These are phyloP conservation scores for Keqinozyma sinolaborantium DNA, from an alignment of 1,139 yeast species.

Conservation along the genomic window DNA sequence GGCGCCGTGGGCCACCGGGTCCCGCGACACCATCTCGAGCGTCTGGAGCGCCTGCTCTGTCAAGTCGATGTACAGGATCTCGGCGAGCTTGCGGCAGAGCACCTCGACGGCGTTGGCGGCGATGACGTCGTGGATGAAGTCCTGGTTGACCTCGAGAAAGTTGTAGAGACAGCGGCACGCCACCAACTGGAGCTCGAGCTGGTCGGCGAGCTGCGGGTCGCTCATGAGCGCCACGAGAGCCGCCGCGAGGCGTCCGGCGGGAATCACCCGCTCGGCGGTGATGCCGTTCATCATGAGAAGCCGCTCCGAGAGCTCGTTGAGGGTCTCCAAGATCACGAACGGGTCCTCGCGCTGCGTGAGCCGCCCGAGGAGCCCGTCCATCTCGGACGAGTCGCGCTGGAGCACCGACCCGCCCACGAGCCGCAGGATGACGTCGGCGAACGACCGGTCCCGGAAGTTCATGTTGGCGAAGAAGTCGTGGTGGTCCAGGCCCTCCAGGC, in stretches of 20 bases:
- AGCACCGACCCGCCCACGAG: slow-evolving; percentile 28
- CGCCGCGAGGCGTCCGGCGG: slow-evolving; percentile 54
- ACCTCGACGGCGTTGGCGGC: slow-evolving; percentile 65
- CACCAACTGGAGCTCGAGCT: slow-evolving; percentile 74
- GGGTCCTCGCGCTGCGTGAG: slow-evolving; percentile 45
- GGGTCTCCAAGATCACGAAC: slow-evolving; percentile 49
- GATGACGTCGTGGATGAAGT: slow-evolving; percentile 62
- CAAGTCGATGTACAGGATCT: slow-evolving; percentile 80
- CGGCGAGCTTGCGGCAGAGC: slow-evolving; percentile 63
- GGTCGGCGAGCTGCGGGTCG: slow-evolving; percentile 57
- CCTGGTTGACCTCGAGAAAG: slow-evolving; percentile 71
- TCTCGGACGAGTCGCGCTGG: slow-evolving; percentile 24
- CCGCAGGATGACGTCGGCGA: slow-evolving; percentile 35
- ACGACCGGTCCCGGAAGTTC: slow-evolving; percentile 14
- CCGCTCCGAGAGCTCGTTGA: slow-evolving; percentile 61
- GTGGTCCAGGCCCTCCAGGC: slow-evolving; percentile 3
- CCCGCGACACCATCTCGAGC: slow-evolving; percentile 62
- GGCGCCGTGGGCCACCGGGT: slow-evolving; percentile 45
- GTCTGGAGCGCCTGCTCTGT: slow-evolving; percentile 91
- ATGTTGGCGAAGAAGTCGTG: not conserved
- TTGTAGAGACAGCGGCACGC: slow-evolving; percentile 86
- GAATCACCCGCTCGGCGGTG: slow-evolving; percentile 61
- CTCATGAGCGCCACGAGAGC: slow-evolving; percentile 58
- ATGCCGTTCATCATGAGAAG: slow-evolving; percentile 67
- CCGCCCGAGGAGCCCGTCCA: slow-evolving; percentile 37